Conservation (phyloP, 164 flowering plant genomes). For the Piper betle region DNA sequence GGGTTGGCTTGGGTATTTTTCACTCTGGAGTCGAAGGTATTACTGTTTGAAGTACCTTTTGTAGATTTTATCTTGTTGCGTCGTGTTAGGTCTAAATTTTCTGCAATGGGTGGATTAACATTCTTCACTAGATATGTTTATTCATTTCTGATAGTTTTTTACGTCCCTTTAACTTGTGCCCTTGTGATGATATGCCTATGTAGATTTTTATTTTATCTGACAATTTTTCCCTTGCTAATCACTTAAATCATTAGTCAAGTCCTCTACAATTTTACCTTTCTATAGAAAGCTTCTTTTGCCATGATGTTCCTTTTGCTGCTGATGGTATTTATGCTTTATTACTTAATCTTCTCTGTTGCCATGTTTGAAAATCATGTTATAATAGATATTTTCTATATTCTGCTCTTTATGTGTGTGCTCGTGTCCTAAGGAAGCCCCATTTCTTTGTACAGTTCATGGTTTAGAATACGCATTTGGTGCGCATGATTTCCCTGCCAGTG, state of each 20-base stretch:
- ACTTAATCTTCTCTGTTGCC: background rate
- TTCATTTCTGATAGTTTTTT: background rate
- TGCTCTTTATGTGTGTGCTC: background rate
- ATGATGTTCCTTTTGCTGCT: no score
- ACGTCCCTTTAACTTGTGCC: background rate
- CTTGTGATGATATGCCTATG: background rate
- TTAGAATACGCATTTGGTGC: slow-evolving; percentile 99
- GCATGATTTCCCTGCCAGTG: slow-evolving; percentile 83
- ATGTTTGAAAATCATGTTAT: background rate
- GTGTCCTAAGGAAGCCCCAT: background rate
- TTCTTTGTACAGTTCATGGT: slow-evolving; percentile 65
- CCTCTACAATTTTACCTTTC: no score
- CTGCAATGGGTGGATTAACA: background rate
- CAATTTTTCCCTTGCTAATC: background rate
- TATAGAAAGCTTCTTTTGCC: no score
- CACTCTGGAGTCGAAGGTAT: slow-evolving; percentile 99
- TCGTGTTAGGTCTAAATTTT: background rate
- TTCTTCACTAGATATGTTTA: background rate
- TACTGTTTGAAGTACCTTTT: no score
- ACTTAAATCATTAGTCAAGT: no score
- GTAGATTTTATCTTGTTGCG: background rate
- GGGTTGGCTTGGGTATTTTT: slow-evolving; percentile 95
- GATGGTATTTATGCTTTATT: no score
- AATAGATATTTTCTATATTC: no score
- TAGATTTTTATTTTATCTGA: background rate